Base-by-base conservation (phyloP, 345 rosid genomes). In the Passiflora organensis region DNA sequence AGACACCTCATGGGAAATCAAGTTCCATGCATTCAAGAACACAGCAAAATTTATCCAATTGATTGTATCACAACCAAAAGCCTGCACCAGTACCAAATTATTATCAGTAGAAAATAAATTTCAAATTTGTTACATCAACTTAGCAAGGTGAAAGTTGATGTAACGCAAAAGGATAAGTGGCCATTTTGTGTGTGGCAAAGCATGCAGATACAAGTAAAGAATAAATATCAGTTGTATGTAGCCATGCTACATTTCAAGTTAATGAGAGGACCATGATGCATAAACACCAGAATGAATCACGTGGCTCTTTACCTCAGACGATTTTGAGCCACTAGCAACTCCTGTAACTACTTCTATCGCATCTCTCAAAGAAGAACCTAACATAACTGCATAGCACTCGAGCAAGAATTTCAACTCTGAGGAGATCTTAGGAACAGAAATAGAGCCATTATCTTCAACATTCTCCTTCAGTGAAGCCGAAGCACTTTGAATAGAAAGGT, bases 41-140 rank as follows among this genome's bases (percentile, higher is more conserved):
- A 89, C 90, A 6, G 91, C 78, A 65, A 94, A 78, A 73, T 80
- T 83, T 55, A 94, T 63, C 95, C 99, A 89, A 63, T 83, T 95
- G 42, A 87, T 65, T 49, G 57, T 34, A 13, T 84, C 81, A 14
- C 81, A 75, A 64, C 86, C 86, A 68, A 89, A 80, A 55, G 68
- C 86, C 99, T 87, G 85, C 45, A 39, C 48, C 59, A 74, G 57
- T 32, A 3, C 18, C 25, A 66, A 43, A 41, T n/a, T n/a, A n/a
- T n/a, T 36, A 39, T 65, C 49, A 60, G 18, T 8, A 28, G 34
- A 3, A 28, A 28, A 2, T 28, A 28, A 28, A 28, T 28, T 21
- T 15, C 2, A 10, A 18, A 46, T 10, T 46, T 1, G 50, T 19
- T 21, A 9, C 28, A 2, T 46, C n/a, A 46, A 46, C 15, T 18